Conservation (phyloP, 2,329 filamentous ascomycete genomes). For the Fusarium avenaceum region DNA sequence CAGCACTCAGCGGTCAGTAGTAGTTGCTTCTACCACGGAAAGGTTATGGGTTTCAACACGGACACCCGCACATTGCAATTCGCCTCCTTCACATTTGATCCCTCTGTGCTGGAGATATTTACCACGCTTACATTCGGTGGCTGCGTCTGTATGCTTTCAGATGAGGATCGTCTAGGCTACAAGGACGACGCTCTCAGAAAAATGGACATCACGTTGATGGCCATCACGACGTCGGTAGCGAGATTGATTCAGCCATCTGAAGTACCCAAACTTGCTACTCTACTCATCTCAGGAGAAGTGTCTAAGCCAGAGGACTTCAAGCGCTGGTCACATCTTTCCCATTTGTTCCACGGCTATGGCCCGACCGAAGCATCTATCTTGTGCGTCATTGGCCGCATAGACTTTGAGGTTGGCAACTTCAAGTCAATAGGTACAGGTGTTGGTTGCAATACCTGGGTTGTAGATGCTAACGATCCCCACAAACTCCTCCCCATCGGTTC, state of each 20-base stretch:
- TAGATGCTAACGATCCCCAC: background rate
- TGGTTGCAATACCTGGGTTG: background rate
- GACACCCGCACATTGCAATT: background rate
- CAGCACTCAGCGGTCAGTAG: background rate
- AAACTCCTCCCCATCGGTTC: background rate
- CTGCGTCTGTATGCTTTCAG: background rate
- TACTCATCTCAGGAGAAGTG: background rate
- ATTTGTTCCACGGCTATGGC: background rate
- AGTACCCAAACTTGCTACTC: background rate
- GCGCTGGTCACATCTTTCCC: background rate
- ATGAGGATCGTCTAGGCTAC: background rate
- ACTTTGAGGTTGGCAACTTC: background rate
- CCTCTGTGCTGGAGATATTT: background rate
- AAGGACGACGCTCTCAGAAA: background rate
- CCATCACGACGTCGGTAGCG: background rate
- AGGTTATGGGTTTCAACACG: background rate
- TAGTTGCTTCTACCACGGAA: background rate
- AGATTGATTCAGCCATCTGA: background rate
- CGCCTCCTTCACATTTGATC: background rate
- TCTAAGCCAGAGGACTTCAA: slow-evolving; percentile 1
- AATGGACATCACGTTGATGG: background rate
- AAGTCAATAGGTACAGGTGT: background rate
- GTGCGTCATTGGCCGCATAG: background rate
- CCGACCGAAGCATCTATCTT: background rate
- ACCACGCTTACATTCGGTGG: background rate